Evolutionary conservation across 2,329 filamentous ascomycete species (phyloP).

Genomic region (Pyrenochaeta sp.): DNA sequence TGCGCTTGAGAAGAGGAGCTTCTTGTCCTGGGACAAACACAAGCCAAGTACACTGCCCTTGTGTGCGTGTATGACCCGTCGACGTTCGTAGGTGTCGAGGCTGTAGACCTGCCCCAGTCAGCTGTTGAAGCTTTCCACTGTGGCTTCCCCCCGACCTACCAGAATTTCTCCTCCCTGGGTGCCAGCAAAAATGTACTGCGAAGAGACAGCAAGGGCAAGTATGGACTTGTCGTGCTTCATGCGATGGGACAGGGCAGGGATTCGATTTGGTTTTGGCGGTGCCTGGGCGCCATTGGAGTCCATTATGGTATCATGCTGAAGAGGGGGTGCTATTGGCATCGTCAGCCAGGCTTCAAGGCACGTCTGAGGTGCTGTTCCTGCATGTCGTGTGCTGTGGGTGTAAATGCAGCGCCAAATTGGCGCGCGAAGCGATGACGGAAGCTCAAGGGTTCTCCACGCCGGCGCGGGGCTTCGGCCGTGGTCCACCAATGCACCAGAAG

Average conservation of each 20-base stretch:
- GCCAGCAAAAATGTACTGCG: constrained; percentile 86
- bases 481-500: background rate
- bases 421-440: constrained; percentile 32
- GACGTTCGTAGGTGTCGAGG: constrained; percentile 83
- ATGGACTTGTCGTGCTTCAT: constrained; percentile 81
- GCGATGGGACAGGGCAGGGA: constrained; percentile 75
- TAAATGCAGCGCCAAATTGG: constrained; percentile 8
- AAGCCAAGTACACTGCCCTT: constrained; percentile 89
- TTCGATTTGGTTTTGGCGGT: constrained; percentile 10
- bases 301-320: constrained; percentile 33
- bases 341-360: constrained; percentile 33
- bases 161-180: constrained; percentile 94
- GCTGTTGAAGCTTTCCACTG: constrained; percentile 2
- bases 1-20: constrained; percentile 87
- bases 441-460: constrained; percentile 22
- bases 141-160: constrained; percentile 52
- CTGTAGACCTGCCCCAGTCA: constrained; percentile 72
- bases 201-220: constrained; percentile 81
- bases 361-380: constrained; percentile 13
- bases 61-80: constrained; percentile 83
- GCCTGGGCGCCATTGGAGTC: constrained; percentile 22
- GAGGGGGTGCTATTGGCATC: constrained; percentile 34
- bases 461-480: constrained; percentile 14
- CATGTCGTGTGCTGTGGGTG: constrained; percentile 34
- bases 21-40: constrained; percentile 77